Evolutionary conservation across 495 filamentous ascomycete genomes (phyloP), one percentile per base, ranked within the genome.

Genomic region (Talaromyces adpressus): DNA sequence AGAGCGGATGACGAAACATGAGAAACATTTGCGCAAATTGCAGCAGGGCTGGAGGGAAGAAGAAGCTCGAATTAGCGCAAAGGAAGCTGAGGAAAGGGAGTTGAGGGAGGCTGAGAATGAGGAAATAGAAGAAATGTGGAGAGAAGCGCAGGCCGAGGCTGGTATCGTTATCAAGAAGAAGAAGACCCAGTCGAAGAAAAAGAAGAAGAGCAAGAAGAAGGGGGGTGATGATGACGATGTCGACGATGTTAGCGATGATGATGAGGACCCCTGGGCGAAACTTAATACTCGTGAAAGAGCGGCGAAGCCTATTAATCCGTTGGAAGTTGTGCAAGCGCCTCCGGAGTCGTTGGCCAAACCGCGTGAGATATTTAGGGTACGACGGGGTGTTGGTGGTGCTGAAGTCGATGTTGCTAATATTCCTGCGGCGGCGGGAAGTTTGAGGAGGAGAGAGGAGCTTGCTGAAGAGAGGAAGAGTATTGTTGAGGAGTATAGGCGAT

Each of bases 271-370:
- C 9, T 98, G 93, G 93, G 86, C 82, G 59, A 85, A 82, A 64
- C 73, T 98, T 66, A 78, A 75, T 65, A 79, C 76, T 45, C 80
- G 85, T 39, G 85, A 81, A 11, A 82, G 84, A 64, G 69, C 68
- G 27, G 89, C 84, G 70, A 77, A 82, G 45, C 62, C 69, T 64
- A 45, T 73, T 58, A 72, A 76, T 75, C 78, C 96, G 58, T 85
- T 93, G 69, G 93, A 97, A 69, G 86, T 93, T 41, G 92, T 85
- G 7, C 75, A 86, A 56, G 92, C 91, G 16, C 94, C 94, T 41
- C 94, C 94, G 7, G 83, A 85, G 65, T 49, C 60, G n/a, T 80
- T 97, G 65, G 85, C 77, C 57, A 80, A 79, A 57, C 87, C 87
- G 6, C 86, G 80, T 67, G 85, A 85, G 76, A 88, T 88, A 56